Base-by-base conservation (phyloP, 2,329 filamentous ascomycete genomes). In the Iodosphaeria phyllophila region DNA sequence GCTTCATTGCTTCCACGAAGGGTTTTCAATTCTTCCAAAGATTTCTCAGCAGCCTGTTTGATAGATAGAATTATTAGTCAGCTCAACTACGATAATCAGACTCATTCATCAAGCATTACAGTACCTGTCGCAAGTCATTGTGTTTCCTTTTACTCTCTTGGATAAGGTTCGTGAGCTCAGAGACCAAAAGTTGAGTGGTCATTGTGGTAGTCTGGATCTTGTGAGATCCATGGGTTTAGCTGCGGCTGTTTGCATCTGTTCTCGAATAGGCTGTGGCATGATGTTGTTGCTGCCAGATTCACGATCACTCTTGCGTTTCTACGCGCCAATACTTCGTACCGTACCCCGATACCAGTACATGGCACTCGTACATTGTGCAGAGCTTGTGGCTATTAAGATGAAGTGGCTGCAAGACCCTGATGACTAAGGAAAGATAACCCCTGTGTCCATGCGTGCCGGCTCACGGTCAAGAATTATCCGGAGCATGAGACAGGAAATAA, bases 141-240 rank as follows among this genome's bases (percentile, higher is more conserved):
- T 93, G 76, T 53, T 92, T 95, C 42, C 86, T 70, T 54, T 92
- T 95, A 46, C 84, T 89, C 58, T 98, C 89, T 51, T 91, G 80
- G 41, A 92, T 75, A 47, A 93, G 69, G 54, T 80, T 91, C 43
- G 75, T 69, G 48, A 93, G 68, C 64, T 93, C 84, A 30, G 78
- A 74, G 44, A 74, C 72, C 42, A 93, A 65, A 43, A 92, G 73
- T 64, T 91, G 80, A 41, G 82, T 75, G 50, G 83, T 91, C 83
- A 92, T 92, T 42, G 56, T 73, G 48, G 40, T 39, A 35, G 34
- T 31, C 22, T 20, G 22, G 25, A 30, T 25, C 25, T 24, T 28
- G 20, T 25, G 34, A 29, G 26, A 28, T 41, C 37, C 39, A 42
- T 42, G 32, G 33, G 35, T 17, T 13, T 19, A 22, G 15, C 12